These are phyloP conservation scores for Fusarium mexicanum DNA, from an alignment of 2,329 filamentous ascomycete genomes.

Conservation along the genomic window DNA sequence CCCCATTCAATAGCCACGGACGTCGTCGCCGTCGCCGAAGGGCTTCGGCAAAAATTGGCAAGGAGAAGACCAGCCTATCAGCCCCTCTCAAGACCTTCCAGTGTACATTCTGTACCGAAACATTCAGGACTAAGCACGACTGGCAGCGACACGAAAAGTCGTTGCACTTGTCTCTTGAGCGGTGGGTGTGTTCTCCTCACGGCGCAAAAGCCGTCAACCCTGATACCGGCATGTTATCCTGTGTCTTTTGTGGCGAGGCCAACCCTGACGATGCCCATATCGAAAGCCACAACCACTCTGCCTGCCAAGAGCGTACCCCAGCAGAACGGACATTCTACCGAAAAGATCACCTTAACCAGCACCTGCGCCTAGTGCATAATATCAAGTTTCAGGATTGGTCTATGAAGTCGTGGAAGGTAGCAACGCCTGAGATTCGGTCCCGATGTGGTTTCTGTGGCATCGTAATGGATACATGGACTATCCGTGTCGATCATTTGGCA, in stretches of 20 bases:
- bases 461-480: slow-evolving; percentile 69
- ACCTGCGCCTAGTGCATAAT: slow-evolving; percentile 69
- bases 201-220: slow-evolving; percentile 66
- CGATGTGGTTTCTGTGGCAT: slow-evolving; percentile 73
- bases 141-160: slow-evolving; percentile 78
- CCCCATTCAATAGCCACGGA: slow-evolving; percentile 54
- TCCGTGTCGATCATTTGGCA: slow-evolving; percentile 70
- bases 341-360: slow-evolving; percentile 74
- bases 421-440: slow-evolving; percentile 69
- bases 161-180: slow-evolving; percentile 70
- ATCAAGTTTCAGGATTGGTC: slow-evolving; percentile 71
- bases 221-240: slow-evolving; percentile 65
- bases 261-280: slow-evolving; percentile 66
- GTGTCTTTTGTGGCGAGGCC: slow-evolving; percentile 67
- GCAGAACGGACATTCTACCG: slow-evolving; percentile 73
- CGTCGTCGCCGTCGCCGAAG: slow-evolving; percentile 61
- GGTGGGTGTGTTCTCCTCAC: slow-evolving; percentile 71
- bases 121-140: slow-evolving; percentile 74
- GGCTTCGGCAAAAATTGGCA: slow-evolving; percentile 50
- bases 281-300: slow-evolving; percentile 67
- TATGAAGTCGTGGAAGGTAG: slow-evolving; percentile 71
- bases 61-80: slow-evolving; percentile 50
- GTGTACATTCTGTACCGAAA: slow-evolving; percentile 76
- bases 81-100: slow-evolving; percentile 67
- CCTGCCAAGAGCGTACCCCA: slow-evolving; percentile 72